These are phyloP conservation scores for Selaginella tamariscina DNA, from an alignment of 75 land plant species.

Conservation along the genomic window DNA sequence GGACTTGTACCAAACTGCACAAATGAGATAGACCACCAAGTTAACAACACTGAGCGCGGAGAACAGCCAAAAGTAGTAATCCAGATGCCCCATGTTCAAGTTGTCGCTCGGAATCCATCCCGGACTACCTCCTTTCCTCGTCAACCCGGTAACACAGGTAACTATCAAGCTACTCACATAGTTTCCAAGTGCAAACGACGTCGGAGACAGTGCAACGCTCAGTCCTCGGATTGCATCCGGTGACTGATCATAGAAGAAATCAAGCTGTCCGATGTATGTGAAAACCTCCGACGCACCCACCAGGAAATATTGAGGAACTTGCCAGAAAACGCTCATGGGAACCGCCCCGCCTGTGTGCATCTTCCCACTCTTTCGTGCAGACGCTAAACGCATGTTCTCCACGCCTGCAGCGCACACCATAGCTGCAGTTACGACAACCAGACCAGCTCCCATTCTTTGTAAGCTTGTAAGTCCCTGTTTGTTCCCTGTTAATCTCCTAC, in stretches of 20 bases:
- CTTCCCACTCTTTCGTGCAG: background rate
- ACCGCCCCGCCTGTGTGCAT: background rate
- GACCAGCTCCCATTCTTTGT: conserved; percentile 7
- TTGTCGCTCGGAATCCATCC: conserved; percentile 30
- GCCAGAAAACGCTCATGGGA: conserved; percentile 12
- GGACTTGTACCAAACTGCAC: conserved; percentile 42
- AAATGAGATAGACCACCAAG: conserved; percentile 44
- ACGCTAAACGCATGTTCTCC: background rate
- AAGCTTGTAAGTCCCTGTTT: conserved; percentile 1
- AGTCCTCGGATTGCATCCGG: background rate
- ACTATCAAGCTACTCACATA: conserved; percentile 6
- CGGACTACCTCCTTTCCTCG: background rate
- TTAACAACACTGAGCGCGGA: conserved; percentile 44
- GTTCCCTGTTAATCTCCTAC: background rate
- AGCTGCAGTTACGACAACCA: background rate
- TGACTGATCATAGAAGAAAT: conserved; percentile 7
- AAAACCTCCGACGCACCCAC: conserved; percentile 11
- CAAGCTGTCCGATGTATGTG: conserved; percentile 1
- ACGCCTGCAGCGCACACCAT: background rate
- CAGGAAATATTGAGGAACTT: conserved; percentile 11
- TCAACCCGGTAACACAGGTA: background rate
- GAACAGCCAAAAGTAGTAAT: conserved; percentile 78
- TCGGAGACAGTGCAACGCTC: background rate
- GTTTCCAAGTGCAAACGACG: background rate
- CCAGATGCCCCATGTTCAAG: conserved; percentile 54